Percentiles rank a stretch among this genome's conserved stretches.
phyloP scores from a whole-genome alignment of 805 yeast genomes.

The Komagataella phaffii region DNA sequence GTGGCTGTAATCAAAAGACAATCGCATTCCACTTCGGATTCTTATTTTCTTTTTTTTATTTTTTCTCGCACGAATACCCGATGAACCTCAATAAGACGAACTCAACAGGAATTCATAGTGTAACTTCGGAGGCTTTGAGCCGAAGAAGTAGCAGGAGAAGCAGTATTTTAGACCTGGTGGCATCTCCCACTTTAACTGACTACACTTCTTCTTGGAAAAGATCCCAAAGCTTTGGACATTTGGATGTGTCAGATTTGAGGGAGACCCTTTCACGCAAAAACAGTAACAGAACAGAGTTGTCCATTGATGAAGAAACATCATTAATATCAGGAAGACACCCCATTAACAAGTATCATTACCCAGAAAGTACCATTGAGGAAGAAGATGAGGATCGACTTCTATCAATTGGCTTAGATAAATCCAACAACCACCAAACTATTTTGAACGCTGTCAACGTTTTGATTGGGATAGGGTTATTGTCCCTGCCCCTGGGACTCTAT shows the following conservation, averaged over 20 bases:
- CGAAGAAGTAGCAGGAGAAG: neutral
- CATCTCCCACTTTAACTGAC: neutral
- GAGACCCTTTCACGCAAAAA: neutral
- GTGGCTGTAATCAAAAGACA: neutral
- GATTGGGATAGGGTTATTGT: constrained; percentile 64
- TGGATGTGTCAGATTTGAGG: neutral
- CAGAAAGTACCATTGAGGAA: neutral
- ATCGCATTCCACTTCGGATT: neutral
- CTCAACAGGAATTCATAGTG: neutral
- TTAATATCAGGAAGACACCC: neutral
- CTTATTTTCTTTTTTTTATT: no score
- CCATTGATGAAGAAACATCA: neutral
- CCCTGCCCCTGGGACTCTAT: constrained; percentile 57
- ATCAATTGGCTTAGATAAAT: constrained; percentile 15
- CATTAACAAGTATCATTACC: neutral
- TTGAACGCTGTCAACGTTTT: constrained; percentile 69
- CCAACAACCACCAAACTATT: constrained; percentile 63
- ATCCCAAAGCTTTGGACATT: neutral
- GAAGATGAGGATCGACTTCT: neutral
- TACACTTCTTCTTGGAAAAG: neutral
- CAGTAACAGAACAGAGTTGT: neutral
- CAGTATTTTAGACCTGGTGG: neutral
- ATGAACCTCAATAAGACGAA: neutral
- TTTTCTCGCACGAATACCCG: neutral
- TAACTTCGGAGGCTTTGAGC: neutral